Percentiles rank a stretch among this genome's conserved stretches.
Evolutionary conservation across 1,139 yeast genomes (phyloP).

Genomic region (Taiozyma onychis): DNA sequence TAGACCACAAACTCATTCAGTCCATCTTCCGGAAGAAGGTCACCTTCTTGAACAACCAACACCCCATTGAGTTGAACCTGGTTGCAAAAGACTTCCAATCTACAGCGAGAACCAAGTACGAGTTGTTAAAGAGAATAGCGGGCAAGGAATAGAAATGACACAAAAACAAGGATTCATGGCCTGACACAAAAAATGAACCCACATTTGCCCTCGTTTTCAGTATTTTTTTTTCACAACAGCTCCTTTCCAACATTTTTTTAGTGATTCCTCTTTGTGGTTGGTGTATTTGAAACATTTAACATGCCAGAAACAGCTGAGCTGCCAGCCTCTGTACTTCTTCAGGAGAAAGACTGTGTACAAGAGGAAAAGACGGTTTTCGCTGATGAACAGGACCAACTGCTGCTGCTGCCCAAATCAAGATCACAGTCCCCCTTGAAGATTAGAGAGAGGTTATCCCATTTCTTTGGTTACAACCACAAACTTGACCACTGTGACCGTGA

Average conservation of each 20-base stretch:
- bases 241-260: not conserved
- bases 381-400: not conserved
- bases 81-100: not conserved
- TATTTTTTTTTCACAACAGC: not conserved
- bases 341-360: not conserved
- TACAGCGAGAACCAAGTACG: not conserved
- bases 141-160: not conserved
- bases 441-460: not conserved
- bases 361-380: not conserved
- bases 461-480: not conserved
- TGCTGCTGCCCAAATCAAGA: not conserved
- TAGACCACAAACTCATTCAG: slow-evolving; percentile 8
- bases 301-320: not conserved
- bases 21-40: slow-evolving; percentile 1
- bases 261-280: not conserved
- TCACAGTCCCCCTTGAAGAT: not conserved
- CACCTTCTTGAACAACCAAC: not conserved
- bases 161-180: not conserved
- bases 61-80: not conserved
- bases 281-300: not conserved
- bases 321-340: not conserved
- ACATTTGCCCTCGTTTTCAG: not conserved
- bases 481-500: not conserved
- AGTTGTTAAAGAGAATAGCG: not conserved
- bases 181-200: not conserved